Evolutionary conservation across 1,284 basidiomycete species (phyloP), one percentile per base, ranked within the genome.

Genomic region (Gomphus bonarii): DNA sequence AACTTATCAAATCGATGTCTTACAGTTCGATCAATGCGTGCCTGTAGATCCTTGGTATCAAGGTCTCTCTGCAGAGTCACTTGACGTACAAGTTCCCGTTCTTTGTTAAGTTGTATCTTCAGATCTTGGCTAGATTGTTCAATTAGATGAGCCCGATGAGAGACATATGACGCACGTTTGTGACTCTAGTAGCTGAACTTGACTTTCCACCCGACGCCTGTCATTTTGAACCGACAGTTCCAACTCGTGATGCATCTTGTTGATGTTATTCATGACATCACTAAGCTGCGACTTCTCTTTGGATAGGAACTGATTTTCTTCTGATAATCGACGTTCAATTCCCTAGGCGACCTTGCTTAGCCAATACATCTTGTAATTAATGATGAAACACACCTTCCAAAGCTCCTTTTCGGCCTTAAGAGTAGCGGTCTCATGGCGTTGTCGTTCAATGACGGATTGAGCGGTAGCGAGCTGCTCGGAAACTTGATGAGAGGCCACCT

Each of bases 401-500:
- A 94, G 88, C 64, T 85, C 87, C 75, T 91, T 93, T 76, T 97
- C 95, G 0, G 92, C 91, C 31, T 86, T 81, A 33, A 95, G 77
- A 64, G 88, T 92, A 1, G 90, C 86, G 59, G 78, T 81, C 65
- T 97, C 93, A 62, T 88, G 91, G 6, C 90, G 82, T 40, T 91
- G 72, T 58, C 87, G 82, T 59, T 93, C 89, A 30, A 85, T 69
- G 12, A 76, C 74, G 35, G 75, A 72, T 58, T 79, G 81, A 2
- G 82, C 75, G 20, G 75, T 69, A 40, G 79, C 69, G 11, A 88
- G 69, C 54, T 89, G 85, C 56, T 88, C 84, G 10, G 80, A 73
- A 49, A 81, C 74, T 54, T 83, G 75, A 61, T 75, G 76, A 62
- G 76, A 82, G 61, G 83, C 83, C 62, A 85, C 83, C 63, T 86